phyloP scores from a whole-genome alignment of 2,329 filamentous ascomycete species.

The Cercospora sesami region DNA sequence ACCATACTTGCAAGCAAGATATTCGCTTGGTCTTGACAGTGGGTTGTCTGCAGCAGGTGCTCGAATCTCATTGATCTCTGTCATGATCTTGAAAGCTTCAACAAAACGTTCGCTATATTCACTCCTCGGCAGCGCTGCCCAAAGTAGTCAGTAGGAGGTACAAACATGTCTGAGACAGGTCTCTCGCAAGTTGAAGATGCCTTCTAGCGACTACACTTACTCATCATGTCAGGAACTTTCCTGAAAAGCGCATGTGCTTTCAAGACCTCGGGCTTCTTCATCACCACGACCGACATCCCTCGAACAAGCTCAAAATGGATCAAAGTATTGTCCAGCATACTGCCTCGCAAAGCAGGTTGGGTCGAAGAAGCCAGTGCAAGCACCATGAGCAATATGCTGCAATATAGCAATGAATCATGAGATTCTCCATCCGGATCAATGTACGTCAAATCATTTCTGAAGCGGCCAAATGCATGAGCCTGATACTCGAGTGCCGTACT shows the following conservation, averaged over 20 bases:
- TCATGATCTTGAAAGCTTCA: constrained; percentile 1
- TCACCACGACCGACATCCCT: constrained; percentile 18
- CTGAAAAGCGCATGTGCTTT: constrained; percentile 6
- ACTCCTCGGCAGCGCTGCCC: constrained; percentile 7
- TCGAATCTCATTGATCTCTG: constrained; percentile 12
- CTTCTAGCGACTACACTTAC: too few relatives aligned
- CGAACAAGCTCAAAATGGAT: constrained; percentile 20
- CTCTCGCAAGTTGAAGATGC: too few relatives aligned
- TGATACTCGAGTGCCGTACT: constrained; percentile 22
- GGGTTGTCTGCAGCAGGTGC: not conserved
- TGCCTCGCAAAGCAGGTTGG: constrained; percentile 13
- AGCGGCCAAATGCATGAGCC: constrained; percentile 16
- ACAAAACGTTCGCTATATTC: not conserved
- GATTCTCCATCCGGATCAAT: constrained; percentile 12
- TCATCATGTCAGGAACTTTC: constrained; percentile 18
- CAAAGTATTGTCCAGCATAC: constrained; percentile 18
- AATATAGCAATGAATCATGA: constrained; percentile 22
- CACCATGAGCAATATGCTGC: constrained; percentile 19
- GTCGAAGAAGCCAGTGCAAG: constrained; percentile 22
- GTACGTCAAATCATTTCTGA: constrained; percentile 11
- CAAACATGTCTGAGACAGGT: too few relatives aligned
- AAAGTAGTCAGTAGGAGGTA: too few relatives aligned
- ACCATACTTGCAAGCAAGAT: constrained; percentile 19
- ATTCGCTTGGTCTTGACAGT: not conserved
- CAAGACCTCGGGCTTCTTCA: constrained; percentile 18